Evolutionary conservation across 140 eudicot genomes (phyloP).

Genomic region (Oenanthe javanica): DNA sequence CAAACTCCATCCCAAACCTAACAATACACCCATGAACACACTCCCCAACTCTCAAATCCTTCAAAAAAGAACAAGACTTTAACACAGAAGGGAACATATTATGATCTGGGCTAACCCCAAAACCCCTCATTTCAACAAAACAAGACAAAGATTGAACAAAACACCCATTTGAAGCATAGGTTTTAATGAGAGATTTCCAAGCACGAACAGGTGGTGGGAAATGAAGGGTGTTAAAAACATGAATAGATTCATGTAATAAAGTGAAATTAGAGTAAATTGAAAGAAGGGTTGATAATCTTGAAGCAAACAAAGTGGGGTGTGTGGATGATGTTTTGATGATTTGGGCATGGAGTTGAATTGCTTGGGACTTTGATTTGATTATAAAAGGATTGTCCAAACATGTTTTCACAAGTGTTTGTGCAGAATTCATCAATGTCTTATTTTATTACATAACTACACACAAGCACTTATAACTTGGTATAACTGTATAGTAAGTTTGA

Average conservation of each 20-base stretch:
- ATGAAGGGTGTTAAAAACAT: constrained; percentile 36
- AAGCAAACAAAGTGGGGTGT: constrained; percentile 7
- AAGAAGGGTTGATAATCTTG: constrained; percentile 28
- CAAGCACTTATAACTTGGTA: too few species aligned
- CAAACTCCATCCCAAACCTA: constrained; percentile 47
- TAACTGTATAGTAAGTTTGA: too few species aligned
- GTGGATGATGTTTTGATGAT: constrained; percentile 25
- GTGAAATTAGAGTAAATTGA: constrained; percentile 51
- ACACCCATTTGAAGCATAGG: constrained; percentile 43
- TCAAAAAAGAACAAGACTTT: constrained; percentile 51
- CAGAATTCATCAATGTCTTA: constrained; percentile 15
- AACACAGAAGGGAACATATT: constrained; percentile 72
- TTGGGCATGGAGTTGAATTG: constrained; percentile 71
- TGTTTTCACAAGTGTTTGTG: constrained; percentile 22
- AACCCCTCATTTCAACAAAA: constrained; percentile 52
- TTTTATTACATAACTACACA: too few species aligned
- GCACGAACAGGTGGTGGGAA: constrained; percentile 32
- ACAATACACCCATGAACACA: constrained; percentile 61
- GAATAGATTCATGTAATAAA: constrained; percentile 40
- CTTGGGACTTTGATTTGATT: constrained; percentile 44
- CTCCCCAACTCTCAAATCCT: constrained; percentile 54
- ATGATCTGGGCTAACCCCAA: constrained; percentile 56
- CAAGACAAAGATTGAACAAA: constrained; percentile 34
- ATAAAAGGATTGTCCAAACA: constrained; percentile 27
- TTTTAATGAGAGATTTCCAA: constrained; percentile 57